phyloP scores from a whole-genome alignment of 2,329 filamentous ascomycete species.

The Microdochium nivale region DNA sequence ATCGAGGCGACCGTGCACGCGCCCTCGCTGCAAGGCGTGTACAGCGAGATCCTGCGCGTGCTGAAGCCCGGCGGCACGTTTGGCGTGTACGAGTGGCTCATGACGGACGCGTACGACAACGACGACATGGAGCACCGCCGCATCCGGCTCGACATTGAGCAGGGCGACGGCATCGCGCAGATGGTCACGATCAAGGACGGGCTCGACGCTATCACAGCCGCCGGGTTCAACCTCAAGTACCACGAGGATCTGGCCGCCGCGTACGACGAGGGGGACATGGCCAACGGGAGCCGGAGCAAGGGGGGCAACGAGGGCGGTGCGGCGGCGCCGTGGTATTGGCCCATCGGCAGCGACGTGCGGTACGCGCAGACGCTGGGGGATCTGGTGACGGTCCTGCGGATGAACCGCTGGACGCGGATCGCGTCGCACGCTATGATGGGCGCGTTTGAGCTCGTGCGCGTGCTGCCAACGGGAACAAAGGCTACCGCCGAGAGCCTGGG shows the following conservation, averaged over 20 bases:
- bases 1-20: conserved; percentile 73
- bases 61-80: conserved; percentile 70
- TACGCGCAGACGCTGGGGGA: conserved; percentile 53
- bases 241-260: conserved; percentile 63
- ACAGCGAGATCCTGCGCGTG: conserved; percentile 64
- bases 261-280: conserved; percentile 29
- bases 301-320: background rate
- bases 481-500: conserved; percentile 64
- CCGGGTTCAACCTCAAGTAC: conserved; percentile 59
- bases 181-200: conserved; percentile 66
- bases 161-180: conserved; percentile 69
- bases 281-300: background rate
- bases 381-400: conserved; percentile 54
- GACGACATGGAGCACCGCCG: conserved; percentile 56
- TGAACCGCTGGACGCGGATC: conserved; percentile 57
- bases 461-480: conserved; percentile 57
- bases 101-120: conserved; percentile 69
- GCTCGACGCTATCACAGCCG: conserved; percentile 55
- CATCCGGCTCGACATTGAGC: conserved; percentile 67
- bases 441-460: conserved; percentile 47
- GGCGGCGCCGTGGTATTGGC: conserved; percentile 65
- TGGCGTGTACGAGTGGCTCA: conserved; percentile 73
- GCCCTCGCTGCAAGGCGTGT: conserved; percentile 63
- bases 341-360: conserved; percentile 57
- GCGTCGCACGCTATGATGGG: conserved; percentile 55